Evolutionary conservation across 2,329 filamentous ascomycete genomes (phyloP).

Genomic region (Verticillium nonalfalfae): DNA sequence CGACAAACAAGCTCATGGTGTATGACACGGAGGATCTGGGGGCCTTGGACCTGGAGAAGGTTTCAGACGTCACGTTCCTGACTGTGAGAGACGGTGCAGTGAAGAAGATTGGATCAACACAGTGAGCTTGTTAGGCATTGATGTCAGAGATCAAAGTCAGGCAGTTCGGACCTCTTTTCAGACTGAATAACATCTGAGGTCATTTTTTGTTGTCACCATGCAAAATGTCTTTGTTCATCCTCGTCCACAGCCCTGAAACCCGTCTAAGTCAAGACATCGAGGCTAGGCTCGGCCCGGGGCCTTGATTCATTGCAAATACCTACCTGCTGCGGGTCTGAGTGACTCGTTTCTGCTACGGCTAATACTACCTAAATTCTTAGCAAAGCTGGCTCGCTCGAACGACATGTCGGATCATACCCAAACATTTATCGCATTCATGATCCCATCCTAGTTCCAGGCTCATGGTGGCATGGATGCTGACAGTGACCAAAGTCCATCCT

Average conservation of each 20-base stretch:
- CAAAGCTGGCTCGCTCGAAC: not conserved
- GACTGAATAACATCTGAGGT: too few species aligned
- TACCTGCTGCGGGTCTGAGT: too few species aligned
- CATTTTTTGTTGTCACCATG: too few species aligned
- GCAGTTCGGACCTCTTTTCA: too few species aligned
- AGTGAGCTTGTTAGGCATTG: not conserved
- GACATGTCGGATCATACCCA: too few species aligned
- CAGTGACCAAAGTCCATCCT: not conserved
- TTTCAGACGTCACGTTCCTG: constrained; percentile 8
- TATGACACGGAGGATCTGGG: constrained; percentile 10
- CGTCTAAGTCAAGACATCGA: too few species aligned
- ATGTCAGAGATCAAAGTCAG: too few species aligned
- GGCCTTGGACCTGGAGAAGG: constrained; percentile 7
- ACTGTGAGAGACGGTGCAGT: not conserved
- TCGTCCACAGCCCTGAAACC: not conserved
- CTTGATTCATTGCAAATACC: too few species aligned
- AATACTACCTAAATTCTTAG: too few species aligned
- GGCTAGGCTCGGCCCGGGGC: too few species aligned
- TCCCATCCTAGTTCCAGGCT: not conserved
- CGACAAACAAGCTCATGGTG: constrained; percentile 11
- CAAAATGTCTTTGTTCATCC: not conserved
- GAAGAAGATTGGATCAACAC: not conserved
- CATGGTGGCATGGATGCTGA: not conserved
- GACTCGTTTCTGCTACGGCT: too few species aligned
- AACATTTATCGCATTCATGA: not conserved